Evolutionary conservation across 768 basidiomycete species (phyloP).

Genomic region (Macrolepiota fuliginosa): DNA sequence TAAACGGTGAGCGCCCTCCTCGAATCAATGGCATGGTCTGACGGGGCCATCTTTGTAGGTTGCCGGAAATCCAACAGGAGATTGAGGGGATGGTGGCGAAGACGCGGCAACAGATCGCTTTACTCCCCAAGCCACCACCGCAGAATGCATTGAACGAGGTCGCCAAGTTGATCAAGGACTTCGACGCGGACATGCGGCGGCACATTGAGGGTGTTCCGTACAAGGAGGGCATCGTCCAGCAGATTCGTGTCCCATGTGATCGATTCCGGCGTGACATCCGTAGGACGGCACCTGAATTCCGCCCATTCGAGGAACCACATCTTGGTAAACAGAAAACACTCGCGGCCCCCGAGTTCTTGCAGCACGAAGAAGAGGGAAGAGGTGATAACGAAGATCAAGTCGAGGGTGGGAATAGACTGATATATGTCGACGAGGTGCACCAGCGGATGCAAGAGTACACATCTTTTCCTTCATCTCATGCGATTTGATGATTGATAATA

Average conservation of each 20-base stretch:
- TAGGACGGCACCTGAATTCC: slow-evolving; percentile 55
- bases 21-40: slow-evolving; percentile 22
- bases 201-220: slow-evolving; percentile 54
- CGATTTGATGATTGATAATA: slow-evolving; percentile 27
- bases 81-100: slow-evolving; percentile 41
- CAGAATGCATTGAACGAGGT: slow-evolving; percentile 56
- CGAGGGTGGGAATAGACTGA: not conserved
- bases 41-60: slow-evolving; percentile 47
- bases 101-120: slow-evolving; percentile 29
- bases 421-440: slow-evolving; percentile 26
- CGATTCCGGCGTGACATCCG: slow-evolving; percentile 48
- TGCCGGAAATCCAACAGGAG: slow-evolving; percentile 63
- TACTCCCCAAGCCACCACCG: slow-evolving; percentile 52
- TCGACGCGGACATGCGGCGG: slow-evolving; percentile 39
- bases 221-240: slow-evolving; percentile 51
- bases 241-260: slow-evolving; percentile 47
- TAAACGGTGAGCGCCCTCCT: slow-evolving; percentile 43
- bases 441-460: slow-evolving; percentile 18
- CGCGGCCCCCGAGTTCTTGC: slow-evolving; percentile 19
- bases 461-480: not conserved
- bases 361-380: slow-evolving; percentile 16
- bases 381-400: slow-evolving; percentile 11
- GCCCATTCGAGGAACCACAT: slow-evolving; percentile 45
- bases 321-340: too few species aligned
- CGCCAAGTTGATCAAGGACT: slow-evolving; percentile 42